Conservation (phyloP, 768 basidiomycete genomes). For the Leccinum boreale region DNA sequence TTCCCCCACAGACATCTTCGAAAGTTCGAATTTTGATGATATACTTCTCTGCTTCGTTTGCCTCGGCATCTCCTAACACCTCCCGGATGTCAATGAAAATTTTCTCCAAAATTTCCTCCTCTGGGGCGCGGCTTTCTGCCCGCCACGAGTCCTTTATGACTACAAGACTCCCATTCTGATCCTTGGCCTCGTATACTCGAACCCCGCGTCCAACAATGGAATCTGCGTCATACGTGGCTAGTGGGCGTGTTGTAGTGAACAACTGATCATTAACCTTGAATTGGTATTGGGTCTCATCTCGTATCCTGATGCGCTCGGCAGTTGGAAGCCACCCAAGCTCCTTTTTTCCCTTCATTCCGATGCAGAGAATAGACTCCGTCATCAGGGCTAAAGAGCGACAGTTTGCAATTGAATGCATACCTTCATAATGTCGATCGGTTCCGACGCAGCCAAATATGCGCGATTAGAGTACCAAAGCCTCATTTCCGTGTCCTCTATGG, state of each 20-base stretch:
- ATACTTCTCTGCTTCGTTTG: neutral
- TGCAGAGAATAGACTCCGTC: neutral
- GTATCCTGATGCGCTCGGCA: neutral
- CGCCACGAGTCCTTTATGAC: slow-evolving; percentile 11
- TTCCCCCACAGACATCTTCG: neutral
- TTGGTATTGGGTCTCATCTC: neutral
- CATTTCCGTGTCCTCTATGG: neutral
- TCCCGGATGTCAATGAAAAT: neutral
- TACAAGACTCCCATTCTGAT: neutral
- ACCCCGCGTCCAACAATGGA: neutral
- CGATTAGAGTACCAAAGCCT: slow-evolving; percentile 25
- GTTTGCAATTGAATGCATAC: neutral
- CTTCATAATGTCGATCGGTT: neutral
- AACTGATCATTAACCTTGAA: neutral
- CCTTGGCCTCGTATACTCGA: slow-evolving; percentile 2
- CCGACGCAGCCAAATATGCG: neutral
- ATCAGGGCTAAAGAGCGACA: neutral
- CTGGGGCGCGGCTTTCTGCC: neutral
- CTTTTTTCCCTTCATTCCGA: neutral
- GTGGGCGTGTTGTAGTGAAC: neutral
- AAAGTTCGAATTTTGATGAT: neutral
- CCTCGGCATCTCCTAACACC: neutral
- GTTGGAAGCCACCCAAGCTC: slow-evolving; percentile 12
- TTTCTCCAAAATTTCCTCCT: neutral
- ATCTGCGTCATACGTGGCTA: slow-evolving; percentile 5